Conservation (phyloP, 192 early-diverging fungal genomes). For the Pecoramyces ruminantium region DNA sequence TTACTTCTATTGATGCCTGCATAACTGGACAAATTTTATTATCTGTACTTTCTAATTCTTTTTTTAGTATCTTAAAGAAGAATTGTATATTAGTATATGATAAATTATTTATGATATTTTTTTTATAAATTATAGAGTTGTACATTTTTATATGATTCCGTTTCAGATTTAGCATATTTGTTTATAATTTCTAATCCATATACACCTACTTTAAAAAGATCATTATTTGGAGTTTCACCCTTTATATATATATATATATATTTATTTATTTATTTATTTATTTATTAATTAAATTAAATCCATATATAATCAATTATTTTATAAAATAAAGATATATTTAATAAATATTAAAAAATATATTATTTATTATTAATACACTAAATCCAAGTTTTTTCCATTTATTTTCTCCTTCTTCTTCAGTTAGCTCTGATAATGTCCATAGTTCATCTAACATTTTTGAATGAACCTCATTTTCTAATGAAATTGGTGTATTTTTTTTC, state of each 20-base stretch:
- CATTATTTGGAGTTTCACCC: conserved; percentile 36
- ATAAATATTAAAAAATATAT: no score
- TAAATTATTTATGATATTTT: no score
- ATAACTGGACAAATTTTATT: conserved; percentile 31
- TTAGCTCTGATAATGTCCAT: conserved; percentile 22
- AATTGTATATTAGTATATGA: no score
- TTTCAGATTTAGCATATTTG: conserved; percentile 23
- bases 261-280: not conserved
- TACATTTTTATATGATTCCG: conserved; percentile 12
- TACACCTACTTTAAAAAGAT: conserved; percentile 37
- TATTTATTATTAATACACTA: conserved; percentile 26
- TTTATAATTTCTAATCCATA: conserved; percentile 47
- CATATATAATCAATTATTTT: no score
- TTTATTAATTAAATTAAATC: no score
- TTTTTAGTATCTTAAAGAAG: conserved; percentile 19
- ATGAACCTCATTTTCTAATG: conserved; percentile 27
- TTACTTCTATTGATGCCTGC: conserved; percentile 37
- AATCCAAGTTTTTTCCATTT: conserved; percentile 54
- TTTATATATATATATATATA: conserved; percentile 10
- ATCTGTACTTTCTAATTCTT: conserved; percentile 10
- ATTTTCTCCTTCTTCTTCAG: conserved; percentile 8
- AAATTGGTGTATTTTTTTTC: conserved; percentile 24
- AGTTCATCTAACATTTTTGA: conserved; percentile 26
- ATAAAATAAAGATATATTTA: not conserved
- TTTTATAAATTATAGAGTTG: no score